These are phyloP conservation scores for Picochlorum sp. DNA, from an alignment of 139 green algal genomes.

Conservation along the genomic window DNA sequence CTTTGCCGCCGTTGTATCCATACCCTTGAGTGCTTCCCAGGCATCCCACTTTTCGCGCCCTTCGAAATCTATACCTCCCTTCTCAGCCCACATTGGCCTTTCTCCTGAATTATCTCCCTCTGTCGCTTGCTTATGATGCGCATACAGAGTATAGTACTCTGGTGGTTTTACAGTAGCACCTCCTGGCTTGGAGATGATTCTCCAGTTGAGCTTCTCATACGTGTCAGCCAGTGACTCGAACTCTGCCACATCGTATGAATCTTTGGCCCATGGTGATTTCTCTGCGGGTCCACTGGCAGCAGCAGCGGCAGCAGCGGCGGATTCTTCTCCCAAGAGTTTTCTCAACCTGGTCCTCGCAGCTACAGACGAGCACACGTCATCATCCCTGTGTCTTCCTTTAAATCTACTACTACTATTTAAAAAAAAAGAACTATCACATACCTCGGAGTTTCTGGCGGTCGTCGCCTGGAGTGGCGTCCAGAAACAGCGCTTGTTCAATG, in stretches of 20 bases:
- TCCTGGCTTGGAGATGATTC: conserved; percentile 80
- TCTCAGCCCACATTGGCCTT: conserved; percentile 87
- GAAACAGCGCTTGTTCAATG: conserved; percentile 50
- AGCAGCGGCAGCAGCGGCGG: conserved; percentile 13
- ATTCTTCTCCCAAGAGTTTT: conserved; percentile 43
- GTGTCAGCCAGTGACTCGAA: conserved; percentile 51
- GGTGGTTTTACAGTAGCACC: conserved; percentile 80
- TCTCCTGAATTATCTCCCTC: conserved; percentile 72
- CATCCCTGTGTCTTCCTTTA: no score
- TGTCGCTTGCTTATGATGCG: conserved; percentile 44
- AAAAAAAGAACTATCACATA: conserved; percentile 9
- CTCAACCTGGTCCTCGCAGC: conserved; percentile 58
- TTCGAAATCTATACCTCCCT: conserved; percentile 90
- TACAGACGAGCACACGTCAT: conserved; percentile 13
- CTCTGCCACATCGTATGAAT: conserved; percentile 55
- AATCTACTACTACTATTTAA: no score
- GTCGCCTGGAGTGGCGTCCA: conserved; percentile 64
- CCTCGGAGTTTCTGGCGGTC: conserved; percentile 70
- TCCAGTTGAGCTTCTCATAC: conserved; percentile 82
- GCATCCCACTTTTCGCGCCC: conserved; percentile 74
- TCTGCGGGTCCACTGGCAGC: conserved; percentile 22
- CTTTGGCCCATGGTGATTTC: conserved; percentile 57
- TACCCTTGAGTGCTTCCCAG: conserved; percentile 67
- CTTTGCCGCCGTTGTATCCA: conserved; percentile 49
- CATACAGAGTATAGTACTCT: conserved; percentile 73